Percentiles rank a stretch among this genome's conserved stretches.
These are phyloP conservation scores for Leccinellum rugosiceps DNA, from an alignment of 768 basidiomycete genomes.

Conservation along the genomic window DNA sequence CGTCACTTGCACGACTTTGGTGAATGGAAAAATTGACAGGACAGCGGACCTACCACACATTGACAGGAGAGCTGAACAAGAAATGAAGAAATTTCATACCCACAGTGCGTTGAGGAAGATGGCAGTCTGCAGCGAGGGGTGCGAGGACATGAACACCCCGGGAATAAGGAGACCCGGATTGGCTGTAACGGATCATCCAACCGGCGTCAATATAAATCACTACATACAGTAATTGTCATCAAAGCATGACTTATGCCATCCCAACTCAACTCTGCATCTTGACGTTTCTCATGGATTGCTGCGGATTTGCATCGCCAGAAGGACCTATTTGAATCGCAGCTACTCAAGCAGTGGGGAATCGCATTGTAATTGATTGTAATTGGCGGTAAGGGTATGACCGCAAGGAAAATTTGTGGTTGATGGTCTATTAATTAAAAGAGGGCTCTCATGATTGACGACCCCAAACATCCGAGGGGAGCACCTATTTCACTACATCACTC, in stretches of 20 bases:
- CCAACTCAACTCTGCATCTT: background rate
- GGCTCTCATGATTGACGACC: slow-evolving; percentile 30
- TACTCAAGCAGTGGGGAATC: slow-evolving; percentile 17
- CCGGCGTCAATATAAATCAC: slow-evolving; percentile 13
- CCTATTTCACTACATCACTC: slow-evolving; percentile 25
- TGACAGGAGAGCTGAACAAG: slow-evolving; percentile 11
- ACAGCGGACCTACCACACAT: slow-evolving; percentile 8
- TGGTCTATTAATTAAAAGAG: slow-evolving; percentile 28
- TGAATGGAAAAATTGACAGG: slow-evolving; percentile 12
- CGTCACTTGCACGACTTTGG: slow-evolving; percentile 11
- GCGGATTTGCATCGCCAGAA: slow-evolving; percentile 17
- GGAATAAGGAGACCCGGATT: slow-evolving; percentile 14
- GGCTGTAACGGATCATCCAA: slow-evolving; percentile 32
- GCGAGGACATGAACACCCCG: background rate
- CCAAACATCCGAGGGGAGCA: slow-evolving; percentile 5
- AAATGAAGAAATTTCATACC: slow-evolving; percentile 22
- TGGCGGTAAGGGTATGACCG: slow-evolving; percentile 14
- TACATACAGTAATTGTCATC: background rate
- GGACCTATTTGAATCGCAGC: slow-evolving; percentile 4
- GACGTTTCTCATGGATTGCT: slow-evolving; percentile 7
- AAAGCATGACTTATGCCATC: background rate
- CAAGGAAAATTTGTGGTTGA: slow-evolving; percentile 20
- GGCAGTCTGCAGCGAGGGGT: slow-evolving; percentile 10
- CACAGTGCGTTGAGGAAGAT: slow-evolving; percentile 11
- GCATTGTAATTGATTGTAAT: slow-evolving; percentile 14